Evolutionary conservation across 2,329 filamentous ascomycete species (phyloP).

Genomic region (Plectosphaerella sp.): DNA sequence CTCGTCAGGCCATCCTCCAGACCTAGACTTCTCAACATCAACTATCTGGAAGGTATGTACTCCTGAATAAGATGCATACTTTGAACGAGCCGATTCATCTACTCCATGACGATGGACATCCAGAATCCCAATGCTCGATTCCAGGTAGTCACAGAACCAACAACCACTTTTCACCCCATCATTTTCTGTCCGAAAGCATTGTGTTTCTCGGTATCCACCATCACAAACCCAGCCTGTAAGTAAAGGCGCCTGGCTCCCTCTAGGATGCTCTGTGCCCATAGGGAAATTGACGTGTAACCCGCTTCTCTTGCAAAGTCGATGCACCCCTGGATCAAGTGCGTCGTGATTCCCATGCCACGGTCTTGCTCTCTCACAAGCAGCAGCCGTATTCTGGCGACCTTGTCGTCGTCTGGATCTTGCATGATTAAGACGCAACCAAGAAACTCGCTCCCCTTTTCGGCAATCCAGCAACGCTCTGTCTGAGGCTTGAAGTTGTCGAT

Average conservation of each 20-base stretch:
- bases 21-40: neutral
- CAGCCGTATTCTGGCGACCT: constrained; percentile 16
- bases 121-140: no score
- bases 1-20: neutral
- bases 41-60: no score
- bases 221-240: constrained; percentile 12
- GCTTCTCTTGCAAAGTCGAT: constrained; percentile 13
- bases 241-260: constrained; percentile 14
- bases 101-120: no score
- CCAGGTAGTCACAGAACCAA: constrained; percentile 5
- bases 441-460: constrained; percentile 16
- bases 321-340: constrained; percentile 9
- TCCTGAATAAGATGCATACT: no score
- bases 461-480: constrained; percentile 22
- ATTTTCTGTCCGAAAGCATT: neutral
- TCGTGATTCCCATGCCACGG: constrained; percentile 14
- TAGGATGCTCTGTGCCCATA: constrained; percentile 15
- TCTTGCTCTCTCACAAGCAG: constrained; percentile 17
- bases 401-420: constrained; percentile 7
- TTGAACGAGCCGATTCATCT: no score
- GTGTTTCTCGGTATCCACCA: constrained; percentile 2
- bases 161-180: constrained; percentile 8
- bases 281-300: constrained; percentile 11
- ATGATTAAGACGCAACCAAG: constrained; percentile 18
- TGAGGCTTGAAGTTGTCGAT: constrained; percentile 14